phyloP scores from a whole-genome alignment of 164 flowering plant species.

The Litsea cubeba region DNA sequence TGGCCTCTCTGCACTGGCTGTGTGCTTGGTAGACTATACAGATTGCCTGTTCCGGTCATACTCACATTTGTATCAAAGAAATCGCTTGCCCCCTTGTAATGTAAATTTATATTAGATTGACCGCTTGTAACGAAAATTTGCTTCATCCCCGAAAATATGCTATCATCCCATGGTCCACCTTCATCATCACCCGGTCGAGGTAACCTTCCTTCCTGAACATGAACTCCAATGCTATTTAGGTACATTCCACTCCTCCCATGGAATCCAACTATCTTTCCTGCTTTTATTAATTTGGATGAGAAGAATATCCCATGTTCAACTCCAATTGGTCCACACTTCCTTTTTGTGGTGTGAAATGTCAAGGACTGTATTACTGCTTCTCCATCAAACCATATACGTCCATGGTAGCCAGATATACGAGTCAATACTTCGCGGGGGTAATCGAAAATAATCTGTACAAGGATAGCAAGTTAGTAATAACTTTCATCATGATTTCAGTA shows the following conservation, averaged over 20 bases:
- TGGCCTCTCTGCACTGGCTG: slow-evolving; percentile 35
- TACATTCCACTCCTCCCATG: slow-evolving; percentile 70
- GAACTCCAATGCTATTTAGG: slow-evolving; percentile 70
- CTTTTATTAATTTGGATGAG: slow-evolving; percentile 22
- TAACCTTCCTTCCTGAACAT: slow-evolving; percentile 35
- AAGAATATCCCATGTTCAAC: slow-evolving; percentile 67
- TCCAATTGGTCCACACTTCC: slow-evolving; percentile 71
- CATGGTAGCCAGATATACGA: slow-evolving; percentile 57
- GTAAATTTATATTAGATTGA: slow-evolving; percentile 29
- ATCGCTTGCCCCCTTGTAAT: no score
- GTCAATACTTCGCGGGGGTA: slow-evolving; percentile 68
- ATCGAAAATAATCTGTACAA: slow-evolving; percentile 58
- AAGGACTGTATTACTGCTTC: slow-evolving; percentile 61
- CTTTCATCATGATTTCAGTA: neutral
- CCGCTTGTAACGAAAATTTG: slow-evolving; percentile 47
- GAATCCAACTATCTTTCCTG: slow-evolving; percentile 67
- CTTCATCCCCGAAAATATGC: slow-evolving; percentile 63
- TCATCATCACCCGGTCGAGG: slow-evolving; percentile 88
- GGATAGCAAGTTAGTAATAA: neutral
- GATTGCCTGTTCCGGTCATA: slow-evolving; percentile 72
- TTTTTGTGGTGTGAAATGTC: slow-evolving; percentile 72
- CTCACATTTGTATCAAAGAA: slow-evolving; percentile 56
- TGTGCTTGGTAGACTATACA: slow-evolving; percentile 40
- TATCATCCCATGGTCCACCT: slow-evolving; percentile 82
- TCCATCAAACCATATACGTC: slow-evolving; percentile 61